A percentile compares a stretch with the other conserved stretches of the same genome.
phyloP scores from a whole-genome alignment of 2,329 filamentous ascomycete genomes.

The Alternaria metachromatica region DNA sequence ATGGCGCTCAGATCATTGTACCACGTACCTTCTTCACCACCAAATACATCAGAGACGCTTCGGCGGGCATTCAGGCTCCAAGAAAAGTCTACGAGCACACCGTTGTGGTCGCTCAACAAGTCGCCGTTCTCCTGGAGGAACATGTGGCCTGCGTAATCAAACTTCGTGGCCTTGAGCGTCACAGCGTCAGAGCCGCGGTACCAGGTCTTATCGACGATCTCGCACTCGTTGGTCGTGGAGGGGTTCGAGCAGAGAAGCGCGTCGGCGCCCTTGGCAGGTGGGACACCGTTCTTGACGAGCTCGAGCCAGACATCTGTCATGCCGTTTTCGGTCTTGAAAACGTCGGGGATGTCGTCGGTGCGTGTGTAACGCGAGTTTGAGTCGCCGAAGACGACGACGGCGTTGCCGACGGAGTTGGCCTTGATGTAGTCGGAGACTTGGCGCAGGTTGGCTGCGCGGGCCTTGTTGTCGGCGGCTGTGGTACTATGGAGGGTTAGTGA shows the following conservation, averaged over 20 bases:
- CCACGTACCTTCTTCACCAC: constrained; percentile 60
- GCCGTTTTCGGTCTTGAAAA: constrained; percentile 60
- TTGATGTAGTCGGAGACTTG: constrained; percentile 67
- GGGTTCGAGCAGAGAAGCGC: constrained; percentile 64
- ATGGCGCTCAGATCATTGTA: constrained; percentile 62
- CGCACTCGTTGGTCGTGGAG: constrained; percentile 59
- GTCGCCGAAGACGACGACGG: constrained; percentile 70
- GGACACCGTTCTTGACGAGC: constrained; percentile 47
- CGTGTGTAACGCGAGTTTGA: constrained; percentile 71
- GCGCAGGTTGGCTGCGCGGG: constrained; percentile 65
- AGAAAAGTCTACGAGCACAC: constrained; percentile 63
- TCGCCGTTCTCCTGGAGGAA: constrained; percentile 66
- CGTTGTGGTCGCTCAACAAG: constrained; percentile 70
- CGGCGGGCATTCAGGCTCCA: constrained; percentile 25
- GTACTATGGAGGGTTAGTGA: constrained; percentile 36
- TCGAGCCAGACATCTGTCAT: constrained; percentile 68
- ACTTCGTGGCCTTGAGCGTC: constrained; percentile 56
- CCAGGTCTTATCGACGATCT: constrained; percentile 72
- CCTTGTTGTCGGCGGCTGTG: constrained; percentile 59
- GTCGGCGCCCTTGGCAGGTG: constrained; percentile 30
- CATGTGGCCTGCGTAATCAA: constrained; percentile 61
- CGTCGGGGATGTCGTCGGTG: constrained; percentile 58
- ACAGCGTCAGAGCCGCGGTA: constrained; percentile 62
- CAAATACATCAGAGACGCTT: constrained; percentile 50
- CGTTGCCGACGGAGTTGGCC: constrained; percentile 63